A percentile compares a stretch with the other conserved stretches of the same genome.
Evolutionary conservation across 768 basidiomycete species (phyloP).

Genomic region (Lactifluus subvellereus): DNA sequence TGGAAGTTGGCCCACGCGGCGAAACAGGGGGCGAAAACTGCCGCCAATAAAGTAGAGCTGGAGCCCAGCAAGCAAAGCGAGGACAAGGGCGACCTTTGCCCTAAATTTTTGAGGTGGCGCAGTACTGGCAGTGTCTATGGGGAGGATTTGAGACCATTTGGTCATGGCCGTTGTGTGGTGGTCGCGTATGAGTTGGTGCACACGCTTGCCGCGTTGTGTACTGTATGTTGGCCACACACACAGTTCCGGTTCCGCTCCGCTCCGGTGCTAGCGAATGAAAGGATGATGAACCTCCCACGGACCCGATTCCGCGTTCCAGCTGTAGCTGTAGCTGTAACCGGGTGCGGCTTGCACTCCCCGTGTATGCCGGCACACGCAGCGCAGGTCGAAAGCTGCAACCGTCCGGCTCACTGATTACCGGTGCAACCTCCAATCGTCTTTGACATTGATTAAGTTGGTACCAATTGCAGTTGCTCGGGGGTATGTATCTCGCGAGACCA

Average conservation of each 20-base stretch:
- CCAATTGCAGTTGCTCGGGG: no score
- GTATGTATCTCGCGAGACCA: no score
- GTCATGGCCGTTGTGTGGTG: conserved; percentile 5
- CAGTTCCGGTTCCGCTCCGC: background rate
- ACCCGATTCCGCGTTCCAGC: no score
- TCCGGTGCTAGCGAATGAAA: background rate
- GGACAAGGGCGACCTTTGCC: conserved; percentile 2
- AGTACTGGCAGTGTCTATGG: background rate
- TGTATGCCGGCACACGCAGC: background rate
- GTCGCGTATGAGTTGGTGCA: background rate
- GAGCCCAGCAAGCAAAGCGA: conserved; percentile 1
- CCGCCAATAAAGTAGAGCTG: conserved; percentile 13
- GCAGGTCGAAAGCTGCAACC: no score
- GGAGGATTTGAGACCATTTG: conserved; percentile 9
- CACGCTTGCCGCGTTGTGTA: background rate
- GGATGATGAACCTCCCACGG: no score
- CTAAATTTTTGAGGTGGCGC: conserved; percentile 3
- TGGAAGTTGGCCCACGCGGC: background rate
- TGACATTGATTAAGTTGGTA: no score
- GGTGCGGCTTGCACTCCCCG: background rate
- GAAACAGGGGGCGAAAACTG: conserved; percentile 6
- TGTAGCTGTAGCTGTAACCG: background rate
- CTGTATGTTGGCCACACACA: background rate
- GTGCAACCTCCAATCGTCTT: no score
- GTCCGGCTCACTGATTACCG: no score